phyloP scores from a whole-genome alignment of 305 asterid genomes.

The Fraxinus nigra region DNA sequence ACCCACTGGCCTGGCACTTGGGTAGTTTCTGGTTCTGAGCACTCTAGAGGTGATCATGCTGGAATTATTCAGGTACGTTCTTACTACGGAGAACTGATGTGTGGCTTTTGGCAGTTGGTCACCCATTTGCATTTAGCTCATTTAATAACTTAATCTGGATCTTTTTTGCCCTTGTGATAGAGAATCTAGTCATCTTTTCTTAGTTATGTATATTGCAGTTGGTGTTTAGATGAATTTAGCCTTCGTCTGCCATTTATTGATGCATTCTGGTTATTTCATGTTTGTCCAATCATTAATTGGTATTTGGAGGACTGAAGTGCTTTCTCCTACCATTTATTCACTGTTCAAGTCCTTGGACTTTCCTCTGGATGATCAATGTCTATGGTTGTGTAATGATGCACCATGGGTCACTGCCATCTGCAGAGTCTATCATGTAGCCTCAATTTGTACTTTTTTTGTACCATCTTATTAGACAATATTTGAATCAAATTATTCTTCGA shows the following conservation, averaged over 20 bases:
- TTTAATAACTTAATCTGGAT: not conserved
- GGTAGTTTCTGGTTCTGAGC: conserved; percentile 69
- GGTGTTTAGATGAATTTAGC: not conserved
- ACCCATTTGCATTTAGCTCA: not conserved
- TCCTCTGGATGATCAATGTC: not conserved
- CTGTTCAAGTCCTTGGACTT: not conserved
- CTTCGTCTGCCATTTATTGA: not conserved
- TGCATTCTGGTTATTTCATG: not conserved
- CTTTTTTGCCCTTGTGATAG: not conserved
- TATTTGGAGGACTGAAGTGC: not conserved
- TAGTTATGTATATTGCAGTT: not conserved
- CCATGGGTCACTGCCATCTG: not conserved
- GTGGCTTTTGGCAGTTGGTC: not conserved
- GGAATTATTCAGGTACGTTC: conserved; percentile 85
- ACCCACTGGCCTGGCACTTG: conserved; percentile 99
- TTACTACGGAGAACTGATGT: not conserved
- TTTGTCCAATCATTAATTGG: not conserved
- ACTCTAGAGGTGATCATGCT: conserved; percentile 93
- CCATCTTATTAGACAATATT: not conserved
- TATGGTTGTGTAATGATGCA: not conserved
- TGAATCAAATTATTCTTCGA: not conserved
- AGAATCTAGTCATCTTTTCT: not conserved
- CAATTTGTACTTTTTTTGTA: not conserved
- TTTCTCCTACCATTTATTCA: not conserved
- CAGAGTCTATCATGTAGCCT: not conserved